Conservation (phyloP, 2,329 filamentous ascomycete genomes). For the Colletotrichum nymphaeae region DNA sequence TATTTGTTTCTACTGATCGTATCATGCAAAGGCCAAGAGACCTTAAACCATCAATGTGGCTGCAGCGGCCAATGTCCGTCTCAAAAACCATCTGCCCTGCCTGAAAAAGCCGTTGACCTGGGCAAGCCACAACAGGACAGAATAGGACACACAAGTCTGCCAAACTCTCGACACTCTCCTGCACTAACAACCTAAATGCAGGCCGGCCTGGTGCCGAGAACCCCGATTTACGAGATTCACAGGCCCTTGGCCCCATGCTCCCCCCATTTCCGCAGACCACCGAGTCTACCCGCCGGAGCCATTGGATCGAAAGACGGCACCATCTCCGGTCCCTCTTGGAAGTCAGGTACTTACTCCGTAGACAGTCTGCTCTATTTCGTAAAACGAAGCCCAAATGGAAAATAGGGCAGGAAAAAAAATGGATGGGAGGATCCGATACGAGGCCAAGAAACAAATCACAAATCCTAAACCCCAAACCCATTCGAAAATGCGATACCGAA, state of each 20-base stretch:
- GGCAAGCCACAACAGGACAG: not conserved
- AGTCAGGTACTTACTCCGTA: no score
- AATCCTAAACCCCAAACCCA: no score
- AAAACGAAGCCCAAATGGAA: not conserved
- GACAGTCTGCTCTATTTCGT: not conserved
- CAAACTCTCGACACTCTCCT: not conserved
- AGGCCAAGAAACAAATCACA: not conserved
- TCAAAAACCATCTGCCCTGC: conserved; percentile 1
- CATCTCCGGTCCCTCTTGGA: not conserved
- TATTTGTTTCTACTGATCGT: not conserved
- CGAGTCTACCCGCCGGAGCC: not conserved
- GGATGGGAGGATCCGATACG: not conserved
- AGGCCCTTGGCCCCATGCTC: not conserved
- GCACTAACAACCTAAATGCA: not conserved
- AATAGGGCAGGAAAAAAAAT: no score
- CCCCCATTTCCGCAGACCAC: not conserved
- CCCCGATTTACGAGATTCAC: conserved; percentile 18
- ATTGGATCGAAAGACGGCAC: not conserved
- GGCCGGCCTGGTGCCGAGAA: not conserved
- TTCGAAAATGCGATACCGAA: not conserved
- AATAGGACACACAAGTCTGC: not conserved
- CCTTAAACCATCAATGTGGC: not conserved
- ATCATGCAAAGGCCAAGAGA: not conserved
- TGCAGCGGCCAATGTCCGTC: conserved; percentile 21
- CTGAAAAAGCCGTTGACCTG: not conserved